Base-by-base conservation (phyloP, 2,329 filamentous ascomycete genomes). In the Arthrobotrys megalospora region DNA sequence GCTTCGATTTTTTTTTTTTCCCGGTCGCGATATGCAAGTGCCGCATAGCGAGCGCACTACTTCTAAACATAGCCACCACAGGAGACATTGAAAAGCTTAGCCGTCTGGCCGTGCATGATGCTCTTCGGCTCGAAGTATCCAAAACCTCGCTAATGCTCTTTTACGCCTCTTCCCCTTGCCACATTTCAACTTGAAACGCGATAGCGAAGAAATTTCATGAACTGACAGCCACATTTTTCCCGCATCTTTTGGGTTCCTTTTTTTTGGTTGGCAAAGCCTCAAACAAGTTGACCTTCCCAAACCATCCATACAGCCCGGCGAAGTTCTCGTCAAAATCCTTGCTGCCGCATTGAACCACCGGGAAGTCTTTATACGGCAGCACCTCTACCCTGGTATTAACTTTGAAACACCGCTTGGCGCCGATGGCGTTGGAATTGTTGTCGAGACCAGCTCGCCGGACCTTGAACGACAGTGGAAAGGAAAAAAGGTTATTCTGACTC, bases 311-410 rank as follows among this genome's bases (percentile, higher is more conserved):
- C 88, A 89, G 28, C 88, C 89, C 14, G 87, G 87, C 79, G 88
- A 97, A 84, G 86, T 97, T 80, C 87, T 96, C 6, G 86, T 98
- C 79, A 90, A 89, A 82, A 87, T 98, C 82, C 88, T 89, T 41
- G 92, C 94, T 64, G 92, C 91, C 0, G 92, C 95, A 12, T 90
- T 98, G 63, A 98, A 98, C 86, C 96, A 98, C 86, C 92, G 94
- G 82, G 96, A 98, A 84, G 90, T 97, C 81, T 98, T 97, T 86
- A 92, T 97, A 85, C 92, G 95, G 68, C 94, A 96, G 84, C 91
- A 94, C 83, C 90, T 97, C 47, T 98, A 98, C 86, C 95, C 95
- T 0, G 91, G 89, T 81, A 91, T 93, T 66, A 91, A 92, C 11
- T 97, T 97, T 84, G 88, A 89, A 76, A 75, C 78, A 21, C 93